phyloP scores from a whole-genome alignment of 371 early-diverging fungal species.

The Smittium culicis region DNA sequence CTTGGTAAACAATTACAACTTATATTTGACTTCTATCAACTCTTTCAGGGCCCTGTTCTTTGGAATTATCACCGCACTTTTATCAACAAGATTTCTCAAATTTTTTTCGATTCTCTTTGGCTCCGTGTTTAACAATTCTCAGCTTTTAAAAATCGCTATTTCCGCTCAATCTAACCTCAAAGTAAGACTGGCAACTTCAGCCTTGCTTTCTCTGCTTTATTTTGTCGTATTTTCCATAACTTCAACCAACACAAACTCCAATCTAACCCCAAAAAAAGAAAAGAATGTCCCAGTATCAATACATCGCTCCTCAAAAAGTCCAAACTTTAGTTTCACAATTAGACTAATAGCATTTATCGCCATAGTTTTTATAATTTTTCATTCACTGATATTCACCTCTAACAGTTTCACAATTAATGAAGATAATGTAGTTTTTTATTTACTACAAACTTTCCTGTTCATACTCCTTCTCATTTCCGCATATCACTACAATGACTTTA shows the following conservation, averaged over 20 bases:
- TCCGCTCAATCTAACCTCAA: neutral
- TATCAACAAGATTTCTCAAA: neutral
- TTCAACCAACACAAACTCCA: neutral
- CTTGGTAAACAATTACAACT: neutral
- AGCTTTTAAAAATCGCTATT: neutral
- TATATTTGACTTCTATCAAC: neutral
- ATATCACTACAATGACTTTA: neutral
- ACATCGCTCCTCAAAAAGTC: neutral
- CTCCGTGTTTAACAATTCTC: neutral
- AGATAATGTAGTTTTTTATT: constrained; percentile 49
- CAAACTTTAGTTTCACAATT: neutral
- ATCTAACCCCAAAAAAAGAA: neutral
- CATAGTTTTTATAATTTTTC: constrained; percentile 26
- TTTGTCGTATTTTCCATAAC: neutral
- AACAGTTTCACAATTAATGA: constrained; percentile 82
- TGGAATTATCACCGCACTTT: neutral
- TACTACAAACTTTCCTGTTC: constrained; percentile 46
- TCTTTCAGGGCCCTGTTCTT: neutral
- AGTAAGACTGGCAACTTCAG: neutral
- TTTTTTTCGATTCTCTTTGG: neutral
- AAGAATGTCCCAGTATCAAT: neutral
- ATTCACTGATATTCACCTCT: constrained; percentile 54
- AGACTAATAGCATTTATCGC: neutral
- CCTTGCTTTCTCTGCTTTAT: neutral
- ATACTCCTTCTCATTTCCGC: constrained; percentile 23